Conservation (phyloP, 768 basidiomycete genomes). For the Daedaleopsis sinensis region DNA sequence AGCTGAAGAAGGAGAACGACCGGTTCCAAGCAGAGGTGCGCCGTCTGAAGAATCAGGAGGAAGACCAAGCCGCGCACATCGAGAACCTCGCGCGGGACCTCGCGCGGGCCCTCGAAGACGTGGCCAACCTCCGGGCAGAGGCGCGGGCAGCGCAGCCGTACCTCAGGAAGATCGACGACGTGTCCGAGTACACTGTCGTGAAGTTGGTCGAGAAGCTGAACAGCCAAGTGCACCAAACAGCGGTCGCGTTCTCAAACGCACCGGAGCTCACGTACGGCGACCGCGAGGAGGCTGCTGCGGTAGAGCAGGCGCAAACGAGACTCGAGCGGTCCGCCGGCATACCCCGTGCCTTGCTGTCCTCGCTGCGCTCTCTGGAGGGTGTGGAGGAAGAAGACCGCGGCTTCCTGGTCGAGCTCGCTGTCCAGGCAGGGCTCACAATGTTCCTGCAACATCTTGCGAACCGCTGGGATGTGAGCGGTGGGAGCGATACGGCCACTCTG, state of each 20-base stretch:
- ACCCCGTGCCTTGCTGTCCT: not conserved
- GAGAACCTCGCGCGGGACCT: not conserved
- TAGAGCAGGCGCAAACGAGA: not conserved
- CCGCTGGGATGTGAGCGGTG: conserved; percentile 13
- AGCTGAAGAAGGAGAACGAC: too few relatives aligned
- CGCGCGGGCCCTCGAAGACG: not conserved
- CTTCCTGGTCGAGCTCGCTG: conserved; percentile 13
- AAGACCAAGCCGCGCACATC: not conserved
- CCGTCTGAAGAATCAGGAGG: too few relatives aligned
- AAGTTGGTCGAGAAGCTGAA: conserved; percentile 48
- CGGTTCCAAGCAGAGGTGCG: too few relatives aligned
- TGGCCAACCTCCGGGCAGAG: conserved; percentile 30
- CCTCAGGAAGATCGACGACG: conserved; percentile 44
- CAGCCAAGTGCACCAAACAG: conserved; percentile 51
- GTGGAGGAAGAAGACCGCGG: not conserved
- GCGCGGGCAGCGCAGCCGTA: conserved; percentile 49
- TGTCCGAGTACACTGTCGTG: conserved; percentile 50
- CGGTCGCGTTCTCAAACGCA: conserved; percentile 49
- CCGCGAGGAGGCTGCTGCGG: not conserved
- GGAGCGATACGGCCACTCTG: not conserved
- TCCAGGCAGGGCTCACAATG: conserved; percentile 11
- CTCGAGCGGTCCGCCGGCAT: not conserved
- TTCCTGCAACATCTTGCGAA: not conserved
- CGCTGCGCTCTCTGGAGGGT: not conserved
- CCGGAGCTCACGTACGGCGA: conserved; percentile 29